Percentiles rank a stretch among this genome's conserved stretches.
Conservation (phyloP, 805 yeast genomes). For the Starmerella sirachaensis region DNA sequence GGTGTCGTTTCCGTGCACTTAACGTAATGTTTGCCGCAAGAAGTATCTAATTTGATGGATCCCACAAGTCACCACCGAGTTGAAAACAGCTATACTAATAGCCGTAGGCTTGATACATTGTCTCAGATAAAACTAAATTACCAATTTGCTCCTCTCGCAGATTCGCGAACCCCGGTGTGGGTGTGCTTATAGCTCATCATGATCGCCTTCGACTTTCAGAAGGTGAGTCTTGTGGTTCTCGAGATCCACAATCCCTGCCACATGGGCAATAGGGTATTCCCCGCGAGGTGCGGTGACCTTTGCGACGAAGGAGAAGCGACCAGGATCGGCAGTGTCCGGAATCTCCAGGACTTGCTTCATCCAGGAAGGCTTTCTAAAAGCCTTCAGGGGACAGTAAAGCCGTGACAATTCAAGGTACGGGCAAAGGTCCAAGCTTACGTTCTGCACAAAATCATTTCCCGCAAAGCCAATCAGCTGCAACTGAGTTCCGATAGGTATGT, state of each 20-base stretch:
- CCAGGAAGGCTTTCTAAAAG: constrained; percentile 6
- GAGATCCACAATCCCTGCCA: constrained; percentile 22
- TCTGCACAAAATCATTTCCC: constrained; percentile 14
- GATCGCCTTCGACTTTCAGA: constrained; percentile 1
- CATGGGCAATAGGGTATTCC: constrained; percentile 17
- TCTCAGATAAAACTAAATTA: too few relatives aligned
- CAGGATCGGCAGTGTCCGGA: constrained; percentile 24
- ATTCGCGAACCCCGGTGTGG: too few relatives aligned
- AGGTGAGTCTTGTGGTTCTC: constrained; percentile 9
- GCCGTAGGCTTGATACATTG: too few relatives aligned
- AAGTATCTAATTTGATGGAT: too few relatives aligned
- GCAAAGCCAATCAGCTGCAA: constrained; percentile 20
- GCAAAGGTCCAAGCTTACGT: constrained; percentile 23
- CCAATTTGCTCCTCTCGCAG: too few relatives aligned
- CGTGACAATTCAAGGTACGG: constrained; percentile 22
- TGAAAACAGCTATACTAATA: too few relatives aligned
- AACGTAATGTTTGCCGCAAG: too few relatives aligned
- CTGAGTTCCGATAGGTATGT: constrained; percentile 20
- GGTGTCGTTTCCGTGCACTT: too few relatives aligned
- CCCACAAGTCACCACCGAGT: too few relatives aligned
- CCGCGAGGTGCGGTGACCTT: constrained; percentile 20
- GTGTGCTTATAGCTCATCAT: constrained; percentile 11
- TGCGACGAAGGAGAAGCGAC: constrained; percentile 25
- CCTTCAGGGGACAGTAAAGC: constrained; percentile 24
- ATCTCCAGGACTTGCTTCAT: constrained; percentile 22